Percentiles rank a stretch among this genome's conserved stretches.
Evolutionary conservation across 352 stramenopile genomes (phyloP).

Genomic region (Phytopythium oedochilum): DNA sequence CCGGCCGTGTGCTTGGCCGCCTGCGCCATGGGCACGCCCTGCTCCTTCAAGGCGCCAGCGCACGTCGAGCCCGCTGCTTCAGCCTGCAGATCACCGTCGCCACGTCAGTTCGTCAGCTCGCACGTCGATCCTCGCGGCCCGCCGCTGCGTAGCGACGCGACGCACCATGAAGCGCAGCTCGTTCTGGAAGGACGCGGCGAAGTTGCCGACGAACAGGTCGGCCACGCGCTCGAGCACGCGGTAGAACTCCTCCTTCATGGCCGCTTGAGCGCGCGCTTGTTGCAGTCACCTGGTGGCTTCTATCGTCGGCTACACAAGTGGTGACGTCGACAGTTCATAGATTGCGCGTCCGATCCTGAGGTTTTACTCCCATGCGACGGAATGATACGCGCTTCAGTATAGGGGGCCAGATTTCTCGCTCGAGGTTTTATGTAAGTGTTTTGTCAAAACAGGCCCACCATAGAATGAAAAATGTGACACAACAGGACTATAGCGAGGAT

Average conservation of each 20-base stretch:
- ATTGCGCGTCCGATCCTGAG: no score
- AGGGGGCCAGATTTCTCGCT: no score
- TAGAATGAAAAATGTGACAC: no score
- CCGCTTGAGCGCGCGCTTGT: background rate
- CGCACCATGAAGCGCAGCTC: conserved; percentile 83
- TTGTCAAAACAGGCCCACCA: no score
- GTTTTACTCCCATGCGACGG: no score
- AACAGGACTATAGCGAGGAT: no score
- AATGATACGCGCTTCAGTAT: no score
- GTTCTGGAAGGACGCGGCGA: conserved; percentile 80
- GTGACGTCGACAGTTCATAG: background rate
- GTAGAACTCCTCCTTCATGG: conserved; percentile 65
- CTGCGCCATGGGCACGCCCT: conserved; percentile 74
- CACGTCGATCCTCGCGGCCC: no score
- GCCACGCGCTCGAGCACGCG: conserved; percentile 57
- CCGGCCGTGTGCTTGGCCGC: conserved; percentile 65
- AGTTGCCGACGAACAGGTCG: conserved; percentile 77
- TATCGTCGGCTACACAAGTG: no score
- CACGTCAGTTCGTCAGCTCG: background rate
- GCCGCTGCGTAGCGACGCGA: background rate
- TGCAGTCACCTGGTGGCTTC: background rate
- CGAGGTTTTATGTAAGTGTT: no score
- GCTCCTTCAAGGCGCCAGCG: conserved; percentile 50
- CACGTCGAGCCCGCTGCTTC: conserved; percentile 60
- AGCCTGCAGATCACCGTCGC: conserved; percentile 27